phyloP scores from a whole-genome alignment of 1,139 yeast genomes.

The Zhuliangozyma parablackwelliae region DNA sequence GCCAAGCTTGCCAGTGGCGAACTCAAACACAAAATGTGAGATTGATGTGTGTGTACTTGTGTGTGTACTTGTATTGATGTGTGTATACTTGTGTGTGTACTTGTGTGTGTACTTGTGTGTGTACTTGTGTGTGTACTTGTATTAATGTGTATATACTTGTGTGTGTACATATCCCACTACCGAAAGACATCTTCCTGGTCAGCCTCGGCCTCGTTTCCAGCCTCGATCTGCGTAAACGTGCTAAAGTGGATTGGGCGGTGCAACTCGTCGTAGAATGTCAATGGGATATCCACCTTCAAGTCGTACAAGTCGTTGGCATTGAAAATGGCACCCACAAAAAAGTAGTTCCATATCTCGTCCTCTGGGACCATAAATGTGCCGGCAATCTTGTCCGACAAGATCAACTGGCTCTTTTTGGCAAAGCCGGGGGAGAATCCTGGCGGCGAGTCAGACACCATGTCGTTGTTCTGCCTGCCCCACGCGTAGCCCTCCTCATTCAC shows the following conservation, averaged over 20 bases:
- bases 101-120: no score
- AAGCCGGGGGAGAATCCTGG: constrained; percentile 60
- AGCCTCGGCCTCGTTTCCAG: constrained; percentile 53
- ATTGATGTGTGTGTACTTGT: no score
- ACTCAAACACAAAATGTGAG: constrained; percentile 57
- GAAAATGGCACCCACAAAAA: constrained; percentile 87
- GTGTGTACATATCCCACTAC: constrained; percentile 14
- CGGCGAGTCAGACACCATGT: constrained; percentile 50
- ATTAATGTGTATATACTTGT: no score
- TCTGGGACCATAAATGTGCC: constrained; percentile 89
- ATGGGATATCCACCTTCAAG: constrained; percentile 73
- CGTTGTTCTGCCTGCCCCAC: constrained; percentile 74
- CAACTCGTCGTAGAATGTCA: constrained; percentile 74
- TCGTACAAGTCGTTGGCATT: constrained; percentile 55
- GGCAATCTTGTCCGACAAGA: constrained; percentile 68
- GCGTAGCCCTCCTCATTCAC: constrained; percentile 60
- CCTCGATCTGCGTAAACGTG: constrained; percentile 66
- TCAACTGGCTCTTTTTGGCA: constrained; percentile 62
- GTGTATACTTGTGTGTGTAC: no score
- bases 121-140: no score
- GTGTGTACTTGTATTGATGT: no score
- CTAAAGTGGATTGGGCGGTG: constrained; percentile 90
- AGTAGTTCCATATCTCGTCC: constrained; percentile 83
- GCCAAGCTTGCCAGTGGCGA: constrained; percentile 49
- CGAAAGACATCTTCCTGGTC: constrained; percentile 70